Evolutionary conservation across 1,284 basidiomycete species (phyloP), one percentile per base, ranked within the genome.

Genomic region (Moesziomyces sp.): DNA sequence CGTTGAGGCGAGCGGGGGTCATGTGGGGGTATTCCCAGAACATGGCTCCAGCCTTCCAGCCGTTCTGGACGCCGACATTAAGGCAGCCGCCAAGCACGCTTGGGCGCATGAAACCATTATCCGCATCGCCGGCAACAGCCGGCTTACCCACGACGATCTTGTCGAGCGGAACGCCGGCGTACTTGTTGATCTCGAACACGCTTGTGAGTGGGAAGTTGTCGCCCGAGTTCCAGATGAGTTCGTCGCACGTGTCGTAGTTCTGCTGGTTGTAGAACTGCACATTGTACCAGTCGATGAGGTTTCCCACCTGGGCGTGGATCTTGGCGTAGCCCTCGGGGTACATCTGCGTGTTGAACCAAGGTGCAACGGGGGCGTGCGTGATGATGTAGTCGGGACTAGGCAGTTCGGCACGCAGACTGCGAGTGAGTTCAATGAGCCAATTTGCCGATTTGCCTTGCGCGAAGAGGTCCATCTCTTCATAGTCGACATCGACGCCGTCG

Each of bases 91-190:
- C 89, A 14, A 91, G 85, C 0, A 87, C 87, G 0, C 85, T 76
- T 3, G 89, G 84, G 23, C 80, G 82, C 58, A 91, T 89, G 77
- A 86, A 90, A 5, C 90, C 90, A 69, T 87, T 90, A 71, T 58
- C 86, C 3, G 89, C 89, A 76, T 89, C 89, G 9, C 85, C 80
- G 42, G 5, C 82, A 14, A 66, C 78, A 0, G 86, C 89, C 0
- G 90, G 90, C 83, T 91, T 91, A 5, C 90, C 90, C 58, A 91
- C 89, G 56, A 89, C 87, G 43, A 87, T 77, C 82, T 88, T 87
- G 79, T 86, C 80, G 43, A 89, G 78, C 3, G 86, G 77, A 6
- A 90, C 86, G 40, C 89, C 89, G 9, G 60, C 52, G 48, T 85
- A 87, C 5, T 86, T 86, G 11, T 87, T 86, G 71, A 91, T 91